These are phyloP conservation scores for Candida vartiovaarae DNA, from an alignment of 805 yeast species.

Conservation along the genomic window DNA sequence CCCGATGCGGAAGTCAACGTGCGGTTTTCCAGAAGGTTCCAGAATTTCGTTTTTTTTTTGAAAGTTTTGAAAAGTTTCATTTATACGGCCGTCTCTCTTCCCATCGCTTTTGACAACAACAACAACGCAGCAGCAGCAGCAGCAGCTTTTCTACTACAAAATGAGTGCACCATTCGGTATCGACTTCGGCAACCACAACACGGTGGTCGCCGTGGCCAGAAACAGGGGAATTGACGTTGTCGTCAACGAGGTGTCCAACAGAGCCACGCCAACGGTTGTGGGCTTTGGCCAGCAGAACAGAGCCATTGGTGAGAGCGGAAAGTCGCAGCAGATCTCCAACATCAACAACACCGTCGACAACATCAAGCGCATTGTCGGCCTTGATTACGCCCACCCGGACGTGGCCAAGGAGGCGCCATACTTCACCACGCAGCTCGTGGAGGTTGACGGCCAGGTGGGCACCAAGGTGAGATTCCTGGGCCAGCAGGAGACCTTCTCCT, in stretches of 20 bases:
- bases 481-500: constrained; percentile 68
- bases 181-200: constrained; percentile 92
- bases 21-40: no score
- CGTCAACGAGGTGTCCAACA: constrained; percentile 97
- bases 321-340: constrained; percentile 94
- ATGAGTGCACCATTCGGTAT: constrained; percentile 97
- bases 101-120: no score
- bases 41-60: no score
- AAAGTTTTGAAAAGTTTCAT: no score
- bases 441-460: constrained; percentile 71
- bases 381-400: constrained; percentile 68
- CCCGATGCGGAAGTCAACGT: no score
- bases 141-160: no score
- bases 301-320: constrained; percentile 91
- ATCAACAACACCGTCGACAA: constrained; percentile 94
- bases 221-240: constrained; percentile 98
- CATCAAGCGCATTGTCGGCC: constrained; percentile 87
- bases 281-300: constrained; percentile 90
- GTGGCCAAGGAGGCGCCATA: constrained; percentile 66
- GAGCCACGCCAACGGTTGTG: constrained; percentile 87
- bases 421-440: constrained; percentile 65
- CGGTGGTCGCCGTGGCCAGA: constrained; percentile 94
- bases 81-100: no score
- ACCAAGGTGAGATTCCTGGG: constrained; percentile 83
- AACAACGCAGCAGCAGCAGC: no score